A percentile compares a stretch with the other conserved stretches of the same genome.
Evolutionary conservation across 1,284 basidiomycete genomes (phyloP).

Genomic region (Afroboletus lepidellus): DNA sequence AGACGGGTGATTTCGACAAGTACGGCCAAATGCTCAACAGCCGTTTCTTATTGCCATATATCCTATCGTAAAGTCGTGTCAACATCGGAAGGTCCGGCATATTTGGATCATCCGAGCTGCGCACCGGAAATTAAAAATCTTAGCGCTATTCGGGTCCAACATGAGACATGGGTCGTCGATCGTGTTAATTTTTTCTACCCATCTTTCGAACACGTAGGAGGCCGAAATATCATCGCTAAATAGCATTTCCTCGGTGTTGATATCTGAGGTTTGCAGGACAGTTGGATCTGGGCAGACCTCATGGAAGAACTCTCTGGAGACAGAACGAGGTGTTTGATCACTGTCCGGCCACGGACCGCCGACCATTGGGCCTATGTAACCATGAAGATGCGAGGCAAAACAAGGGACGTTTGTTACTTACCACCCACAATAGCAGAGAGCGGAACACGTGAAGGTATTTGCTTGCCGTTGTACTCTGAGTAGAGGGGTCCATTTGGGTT

Average conservation of each 20-base stretch:
- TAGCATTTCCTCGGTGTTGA: conserved; percentile 30
- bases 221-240: conserved; percentile 23
- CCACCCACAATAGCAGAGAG: conserved; percentile 34
- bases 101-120: neutral
- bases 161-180: conserved; percentile 38
- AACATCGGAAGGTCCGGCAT: conserved; percentile 2
- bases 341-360: conserved; percentile 37
- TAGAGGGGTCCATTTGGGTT: conserved; percentile 28
- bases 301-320: conserved; percentile 37
- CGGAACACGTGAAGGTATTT: conserved; percentile 38
- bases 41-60: conserved; percentile 33
- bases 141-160: conserved; percentile 23
- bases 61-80: conserved; percentile 21
- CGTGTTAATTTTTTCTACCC: conserved; percentile 34
- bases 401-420: conserved; percentile 10
- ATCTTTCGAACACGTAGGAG: conserved; percentile 32
- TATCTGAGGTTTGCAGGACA: conserved; percentile 27
- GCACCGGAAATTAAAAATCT: conserved; percentile 35
- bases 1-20: conserved; percentile 37
- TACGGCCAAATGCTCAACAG: conserved; percentile 38
- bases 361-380: conserved; percentile 38
- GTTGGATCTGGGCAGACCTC: conserved; percentile 38
- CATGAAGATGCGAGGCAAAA: neutral
- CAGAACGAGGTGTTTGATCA: conserved; percentile 35
- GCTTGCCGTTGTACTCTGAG: conserved; percentile 33